Evolutionary conservation across 202 grass and related monocot genomes (phyloP).

Genomic region (Eragrostis tef): DNA sequence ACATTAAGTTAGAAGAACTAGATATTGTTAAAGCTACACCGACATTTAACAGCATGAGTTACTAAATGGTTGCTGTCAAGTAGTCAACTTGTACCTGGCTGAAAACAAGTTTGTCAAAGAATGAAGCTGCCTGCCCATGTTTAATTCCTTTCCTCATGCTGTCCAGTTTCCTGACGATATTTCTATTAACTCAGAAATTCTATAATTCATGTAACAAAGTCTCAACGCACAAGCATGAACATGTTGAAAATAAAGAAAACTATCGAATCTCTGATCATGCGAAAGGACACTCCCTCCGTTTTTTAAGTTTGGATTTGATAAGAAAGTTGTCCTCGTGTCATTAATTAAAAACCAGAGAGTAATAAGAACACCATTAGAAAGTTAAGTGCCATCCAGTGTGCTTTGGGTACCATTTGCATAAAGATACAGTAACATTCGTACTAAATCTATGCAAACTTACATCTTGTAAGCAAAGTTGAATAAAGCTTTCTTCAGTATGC

Average conservation of each 20-base stretch:
- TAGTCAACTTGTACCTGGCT: slow-evolving; percentile 66
- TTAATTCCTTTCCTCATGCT: slow-evolving; percentile 71
- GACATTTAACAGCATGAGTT: background rate
- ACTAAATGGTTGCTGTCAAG: background rate
- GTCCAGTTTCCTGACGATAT: slow-evolving; percentile 71
- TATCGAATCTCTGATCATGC: too few species aligned
- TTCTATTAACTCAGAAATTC: slow-evolving; percentile 28
- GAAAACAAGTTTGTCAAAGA: slow-evolving; percentile 92
- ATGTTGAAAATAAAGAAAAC: background rate
- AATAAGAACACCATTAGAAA: slow-evolving; percentile 32
- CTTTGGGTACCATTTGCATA: background rate
- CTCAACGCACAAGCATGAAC: background rate
- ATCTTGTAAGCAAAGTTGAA: slow-evolving; percentile 81
- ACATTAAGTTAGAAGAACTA: slow-evolving; percentile 37
- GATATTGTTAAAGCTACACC: background rate
- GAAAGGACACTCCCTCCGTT: too few species aligned
- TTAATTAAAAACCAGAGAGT: background rate
- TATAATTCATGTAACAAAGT: slow-evolving; percentile 22
- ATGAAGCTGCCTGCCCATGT: slow-evolving; percentile 77
- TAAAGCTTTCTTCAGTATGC: slow-evolving; percentile 72
- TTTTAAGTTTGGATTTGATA: too few species aligned
- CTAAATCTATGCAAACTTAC: slow-evolving; percentile 54
- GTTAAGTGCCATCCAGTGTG: background rate
- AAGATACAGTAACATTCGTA: background rate
- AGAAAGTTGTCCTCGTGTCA: too few species aligned